Percentiles rank a stretch among this genome's conserved stretches.
Evolutionary conservation across 2,329 filamentous ascomycete genomes (phyloP).

Genomic region (Aspergillus latus): DNA sequence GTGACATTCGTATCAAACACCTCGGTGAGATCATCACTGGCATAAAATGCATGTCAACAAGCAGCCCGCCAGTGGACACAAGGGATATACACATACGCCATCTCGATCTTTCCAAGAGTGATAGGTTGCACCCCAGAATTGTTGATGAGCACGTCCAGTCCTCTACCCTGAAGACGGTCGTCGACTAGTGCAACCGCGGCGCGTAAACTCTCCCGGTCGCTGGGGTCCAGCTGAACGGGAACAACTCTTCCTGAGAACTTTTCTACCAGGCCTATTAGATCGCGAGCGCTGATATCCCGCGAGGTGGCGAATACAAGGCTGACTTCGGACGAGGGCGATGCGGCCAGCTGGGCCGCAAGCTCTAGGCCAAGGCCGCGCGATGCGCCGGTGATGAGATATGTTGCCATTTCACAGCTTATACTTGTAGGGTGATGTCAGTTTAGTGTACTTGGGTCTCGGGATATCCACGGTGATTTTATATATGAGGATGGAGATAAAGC

Average conservation of each 20-base stretch:
- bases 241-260: slow-evolving; percentile 34
- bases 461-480: no score
- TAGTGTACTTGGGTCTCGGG: no score
- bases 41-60: background rate
- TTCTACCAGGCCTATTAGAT: slow-evolving; percentile 34
- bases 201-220: slow-evolving; percentile 34
- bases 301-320: slow-evolving; percentile 42
- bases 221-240: slow-evolving; percentile 39
- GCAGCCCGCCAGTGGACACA: background rate
- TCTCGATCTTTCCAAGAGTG: slow-evolving; percentile 14
- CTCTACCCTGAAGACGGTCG: slow-evolving; percentile 33
- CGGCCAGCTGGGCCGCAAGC: slow-evolving; percentile 28
- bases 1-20: slow-evolving; percentile 47
- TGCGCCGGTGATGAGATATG: slow-evolving; percentile 38
- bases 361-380: slow-evolving; percentile 38
- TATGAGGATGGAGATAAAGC: no score
- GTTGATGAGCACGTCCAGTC: slow-evolving; percentile 37
- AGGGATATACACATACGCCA: slow-evolving; percentile 12
- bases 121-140: slow-evolving; percentile 27
- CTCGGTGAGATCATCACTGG: slow-evolving; percentile 38
- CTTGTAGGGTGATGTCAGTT: background rate
- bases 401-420: slow-evolving; percentile 27
- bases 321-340: slow-evolving; percentile 32
- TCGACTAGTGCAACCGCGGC: slow-evolving; percentile 38
- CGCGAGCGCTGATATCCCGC: slow-evolving; percentile 24